Percentiles rank a stretch among this genome's conserved stretches.
Evolutionary conservation across 2,329 filamentous ascomycete genomes (phyloP).

Genomic region (Diaporthe helianthi): DNA sequence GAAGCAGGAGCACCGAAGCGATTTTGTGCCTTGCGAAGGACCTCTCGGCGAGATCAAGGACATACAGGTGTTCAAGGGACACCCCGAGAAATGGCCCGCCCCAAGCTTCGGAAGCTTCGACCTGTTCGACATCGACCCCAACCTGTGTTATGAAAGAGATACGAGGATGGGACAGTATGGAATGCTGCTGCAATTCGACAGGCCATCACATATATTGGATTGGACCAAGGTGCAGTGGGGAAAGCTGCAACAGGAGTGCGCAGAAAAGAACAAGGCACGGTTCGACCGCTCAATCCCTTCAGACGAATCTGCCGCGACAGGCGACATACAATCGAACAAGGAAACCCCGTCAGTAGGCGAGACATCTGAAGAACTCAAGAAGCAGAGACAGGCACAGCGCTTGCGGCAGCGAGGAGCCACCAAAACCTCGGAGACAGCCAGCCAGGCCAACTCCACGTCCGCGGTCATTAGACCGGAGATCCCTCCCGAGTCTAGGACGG

Average conservation of each 20-base stretch:
- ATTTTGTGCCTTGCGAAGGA: slow-evolving; percentile 70
- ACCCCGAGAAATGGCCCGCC: slow-evolving; percentile 64
- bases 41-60: slow-evolving; percentile 68
- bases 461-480: slow-evolving; percentile 27
- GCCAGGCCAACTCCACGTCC: slow-evolving; percentile 6
- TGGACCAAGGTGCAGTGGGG: slow-evolving; percentile 77
- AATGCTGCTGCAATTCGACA: slow-evolving; percentile 55
- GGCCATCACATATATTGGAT: slow-evolving; percentile 53
- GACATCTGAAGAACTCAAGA: slow-evolving; percentile 31
- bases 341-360: slow-evolving; percentile 34
- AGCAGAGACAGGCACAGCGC: slow-evolving; percentile 31
- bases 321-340: slow-evolving; percentile 46
- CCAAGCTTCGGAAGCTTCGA: slow-evolving; percentile 70
- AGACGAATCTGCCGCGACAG: neutral
- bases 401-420: neutral
- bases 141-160: slow-evolving; percentile 72
- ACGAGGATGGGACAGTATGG: slow-evolving; percentile 74
- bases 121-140: slow-evolving; percentile 64
- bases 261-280: slow-evolving; percentile 69
- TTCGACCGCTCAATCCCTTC: slow-evolving; percentile 51
- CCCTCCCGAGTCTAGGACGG: slow-evolving; percentile 64
- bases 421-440: slow-evolving; percentile 6
- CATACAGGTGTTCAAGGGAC: slow-evolving; percentile 68
- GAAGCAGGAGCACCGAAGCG: slow-evolving; percentile 62
- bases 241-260: slow-evolving; percentile 70